These are phyloP conservation scores for Bathelium albidoporum DNA, from an alignment of 495 filamentous ascomycete genomes.

Conservation along the genomic window DNA sequence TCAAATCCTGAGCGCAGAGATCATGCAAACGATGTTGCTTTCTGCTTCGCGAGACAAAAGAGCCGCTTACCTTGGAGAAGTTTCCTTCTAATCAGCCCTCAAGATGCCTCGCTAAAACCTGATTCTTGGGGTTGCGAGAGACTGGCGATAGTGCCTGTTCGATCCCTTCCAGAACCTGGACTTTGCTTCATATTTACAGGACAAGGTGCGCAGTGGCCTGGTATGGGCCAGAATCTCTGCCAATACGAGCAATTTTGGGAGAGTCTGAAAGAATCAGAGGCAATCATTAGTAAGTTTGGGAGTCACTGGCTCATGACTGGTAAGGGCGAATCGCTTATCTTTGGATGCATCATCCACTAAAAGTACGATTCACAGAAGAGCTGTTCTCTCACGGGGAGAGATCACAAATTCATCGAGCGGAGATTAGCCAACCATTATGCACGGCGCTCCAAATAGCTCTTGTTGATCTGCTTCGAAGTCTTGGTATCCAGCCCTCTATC, in stretches of 20 bases:
- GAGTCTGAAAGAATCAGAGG: neutral
- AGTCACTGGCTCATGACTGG: neutral
- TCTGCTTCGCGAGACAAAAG: neutral
- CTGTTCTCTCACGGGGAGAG: conserved; percentile 15
- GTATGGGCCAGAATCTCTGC: conserved; percentile 26
- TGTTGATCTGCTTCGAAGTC: conserved; percentile 18
- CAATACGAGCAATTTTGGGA: neutral
- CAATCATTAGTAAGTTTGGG: neutral
- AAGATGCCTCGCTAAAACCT: too few species aligned
- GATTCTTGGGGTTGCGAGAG: neutral
- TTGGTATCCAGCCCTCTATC: conserved; percentile 22
- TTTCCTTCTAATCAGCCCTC: neutral
- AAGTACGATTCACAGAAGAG: conserved; percentile 7
- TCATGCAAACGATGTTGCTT: neutral
- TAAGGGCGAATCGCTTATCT: neutral
- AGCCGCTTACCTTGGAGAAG: neutral
- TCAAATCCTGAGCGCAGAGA: neutral
- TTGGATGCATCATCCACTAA: neutral
- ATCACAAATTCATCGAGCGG: conserved; percentile 14
- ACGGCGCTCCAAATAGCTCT: conserved; percentile 20
- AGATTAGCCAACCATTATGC: conserved; percentile 17
- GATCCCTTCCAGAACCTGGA: neutral
- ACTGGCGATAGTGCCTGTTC: neutral
- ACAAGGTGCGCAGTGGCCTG: conserved; percentile 37
- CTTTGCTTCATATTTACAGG: conserved; percentile 32